Conservation (phyloP, 2,329 filamentous ascomycete species). For the Epichloe gansuensis region DNA sequence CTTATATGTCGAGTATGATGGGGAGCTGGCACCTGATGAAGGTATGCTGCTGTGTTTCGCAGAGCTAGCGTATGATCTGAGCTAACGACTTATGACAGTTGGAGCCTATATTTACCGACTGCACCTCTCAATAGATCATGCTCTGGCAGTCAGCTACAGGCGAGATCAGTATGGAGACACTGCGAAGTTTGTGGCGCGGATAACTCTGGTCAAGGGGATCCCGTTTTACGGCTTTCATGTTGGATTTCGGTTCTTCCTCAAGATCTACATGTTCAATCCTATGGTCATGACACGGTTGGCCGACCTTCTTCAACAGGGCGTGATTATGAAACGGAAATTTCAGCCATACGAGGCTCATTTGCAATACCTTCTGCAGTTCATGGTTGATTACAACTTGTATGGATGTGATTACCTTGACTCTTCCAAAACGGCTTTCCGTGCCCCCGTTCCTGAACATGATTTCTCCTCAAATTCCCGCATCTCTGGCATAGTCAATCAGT, state of each 20-base stretch:
- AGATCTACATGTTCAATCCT: constrained; percentile 89
- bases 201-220: constrained; percentile 82
- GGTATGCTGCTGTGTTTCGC: constrained; percentile 38
- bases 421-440: constrained; percentile 57
- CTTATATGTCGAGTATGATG: constrained; percentile 78
- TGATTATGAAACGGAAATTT: constrained; percentile 69
- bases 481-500: constrained; percentile 74
- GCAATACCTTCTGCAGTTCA: constrained; percentile 89
- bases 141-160: constrained; percentile 73
- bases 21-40: constrained; percentile 51
- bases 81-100: constrained; percentile 35
- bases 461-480: constrained; percentile 48
- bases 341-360: constrained; percentile 93
- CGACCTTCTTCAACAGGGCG: constrained; percentile 78
- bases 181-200: constrained; percentile 69
- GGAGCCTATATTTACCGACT: constrained; percentile 64
- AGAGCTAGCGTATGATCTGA: not conserved
- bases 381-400: constrained; percentile 96
- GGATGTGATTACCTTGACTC: constrained; percentile 81
- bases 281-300: constrained; percentile 74
- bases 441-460: constrained; percentile 60
- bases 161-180: constrained; percentile 58
- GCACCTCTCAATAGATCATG: constrained; percentile 82
- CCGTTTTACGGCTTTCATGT: constrained; percentile 96
- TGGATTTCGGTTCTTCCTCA: constrained; percentile 81